Conservation (phyloP, 306 rosid genomes). For the Astragalus glycyphyllos region DNA sequence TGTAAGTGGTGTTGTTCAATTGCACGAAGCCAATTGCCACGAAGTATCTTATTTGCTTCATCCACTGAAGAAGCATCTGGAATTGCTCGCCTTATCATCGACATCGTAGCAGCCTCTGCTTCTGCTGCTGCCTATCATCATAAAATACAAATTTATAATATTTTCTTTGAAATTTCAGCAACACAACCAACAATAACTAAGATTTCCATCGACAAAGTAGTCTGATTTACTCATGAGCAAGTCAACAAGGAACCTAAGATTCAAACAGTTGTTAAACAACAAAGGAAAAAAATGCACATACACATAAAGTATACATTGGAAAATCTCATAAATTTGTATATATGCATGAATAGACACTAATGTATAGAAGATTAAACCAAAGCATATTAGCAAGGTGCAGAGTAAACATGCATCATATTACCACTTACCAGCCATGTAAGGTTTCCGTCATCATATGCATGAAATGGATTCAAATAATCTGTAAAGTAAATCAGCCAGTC, state of each 20-base stretch:
- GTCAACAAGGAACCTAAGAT: no score
- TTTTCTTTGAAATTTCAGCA: background rate
- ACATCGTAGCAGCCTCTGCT: slow-evolving; percentile 74
- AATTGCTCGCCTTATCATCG: slow-evolving; percentile 58
- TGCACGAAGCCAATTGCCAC: slow-evolving; percentile 64
- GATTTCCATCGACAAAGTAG: slow-evolving; percentile 11
- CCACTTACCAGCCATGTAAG: slow-evolving; percentile 70
- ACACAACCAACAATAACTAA: background rate
- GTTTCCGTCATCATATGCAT: slow-evolving; percentile 76
- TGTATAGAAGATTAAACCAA: no score
- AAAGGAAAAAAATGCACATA: no score
- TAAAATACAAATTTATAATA: slow-evolving; percentile 35
- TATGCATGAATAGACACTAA: no score
- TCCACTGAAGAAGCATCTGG: slow-evolving; percentile 57
- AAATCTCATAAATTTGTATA: no score
- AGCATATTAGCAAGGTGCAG: no score
- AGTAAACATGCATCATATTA: no score
- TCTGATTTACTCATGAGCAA: background rate
- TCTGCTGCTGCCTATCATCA: slow-evolving; percentile 75
- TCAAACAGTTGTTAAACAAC: no score
- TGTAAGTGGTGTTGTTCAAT: slow-evolving; percentile 63
- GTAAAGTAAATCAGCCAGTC: slow-evolving; percentile 34
- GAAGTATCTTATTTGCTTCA: slow-evolving; percentile 58
- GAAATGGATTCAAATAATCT: slow-evolving; percentile 76
- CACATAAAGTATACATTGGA: no score